Base-by-base conservation (phyloP, 805 yeast species). In the Suhomyces faveliae region DNA sequence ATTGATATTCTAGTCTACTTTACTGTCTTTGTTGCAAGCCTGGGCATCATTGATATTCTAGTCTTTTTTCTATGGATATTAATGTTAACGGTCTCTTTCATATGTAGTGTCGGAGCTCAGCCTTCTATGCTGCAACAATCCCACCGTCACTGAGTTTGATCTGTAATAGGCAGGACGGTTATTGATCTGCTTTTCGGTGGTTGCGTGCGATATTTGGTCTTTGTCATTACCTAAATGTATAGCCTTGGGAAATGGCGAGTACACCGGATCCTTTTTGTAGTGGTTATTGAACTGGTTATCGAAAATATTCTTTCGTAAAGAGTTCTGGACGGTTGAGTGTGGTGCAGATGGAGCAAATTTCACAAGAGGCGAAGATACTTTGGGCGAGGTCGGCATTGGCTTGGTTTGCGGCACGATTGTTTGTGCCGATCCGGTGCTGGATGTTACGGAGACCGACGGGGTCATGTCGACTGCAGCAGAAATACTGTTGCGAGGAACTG, bases 211-310 rank as follows among this genome's bases (percentile, higher is more conserved):
- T 8, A 49, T 52, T 33, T 63, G 60, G 33, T 65, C 67, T 29
- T 60, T 62, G 47, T 68, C 76, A 22, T 58, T 57, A 29, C 67
- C 73, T 46, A 67, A 57, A 57, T 73, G 78, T 22, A 63, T 53
- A 1, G 77, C 69, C 30, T 63, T 59, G 2, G 76, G 76, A 49
- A 73, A 71, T 13, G 78, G 75, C n/a, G 59, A 57, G 25, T 57
- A 52, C 5, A 60, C 54, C n/a, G 71, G 73, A 60, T 85, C 73
- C 47, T 73, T 76, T 42, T 67, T 67, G 56, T 77, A 77, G 51
- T 78, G 82, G 50, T 77, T 78, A 35, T 68, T 70, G 61, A 62
- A 74, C 37, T 59, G 63, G 51, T 58, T 53, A 44, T 64, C 52
- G 24, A 49, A 51, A 35, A 51, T 45, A 15, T 50, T 57, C 12